Evolutionary conservation across 2,329 filamentous ascomycete species (phyloP), one percentile per base, ranked within the genome.

Genomic region (Ilyonectria robusta): DNA sequence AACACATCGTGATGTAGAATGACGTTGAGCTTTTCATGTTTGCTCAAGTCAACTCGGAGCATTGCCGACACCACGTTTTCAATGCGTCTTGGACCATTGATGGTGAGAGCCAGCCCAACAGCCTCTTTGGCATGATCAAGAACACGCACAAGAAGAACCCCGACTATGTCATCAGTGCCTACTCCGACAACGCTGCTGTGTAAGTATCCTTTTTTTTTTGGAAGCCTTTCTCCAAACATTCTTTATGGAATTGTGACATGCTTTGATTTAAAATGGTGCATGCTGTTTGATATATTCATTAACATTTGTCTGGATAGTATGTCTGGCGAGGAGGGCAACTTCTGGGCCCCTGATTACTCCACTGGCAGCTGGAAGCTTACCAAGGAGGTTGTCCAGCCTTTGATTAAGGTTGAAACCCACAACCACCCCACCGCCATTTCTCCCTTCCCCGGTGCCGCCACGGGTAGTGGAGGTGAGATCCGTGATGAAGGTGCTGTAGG

Each of bases 1-100:
- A 64, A 75, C 69, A 23, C 11, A n/a, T 29, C n/a, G 19, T 67
- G 65, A 59, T 55, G 59, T 59, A 75, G 73, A 75, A 94, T 67
- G 96, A 98, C 79, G 93, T 98, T 50, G 96, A 99, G 83, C 87
- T 98, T 23, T 98, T 98, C 86, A 98, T 98, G 96, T 99, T 98
- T 80, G 95, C 95, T 17, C 96, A 99, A 83, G 95, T 99, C 79
- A 98, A 98, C 85, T 98, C 95, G 3, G 96, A 99, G 86, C 95
- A 98, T 82, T 97, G 87, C 72, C 85, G 86, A 26, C 87, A 88
- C 80, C 97, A 98, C 85, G 93, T 97, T 75, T 99, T 99, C 88
- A 99, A 99, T 81, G 95, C 96, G 31, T 92, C 91, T 66, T 99
- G 96, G 94, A 96, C 92, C 17, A 97, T 99, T 75, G 95, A 99